These are phyloP conservation scores for Porphyrellus cyaneotinctus DNA, from an alignment of 768 basidiomycete species.

Conservation along the genomic window DNA sequence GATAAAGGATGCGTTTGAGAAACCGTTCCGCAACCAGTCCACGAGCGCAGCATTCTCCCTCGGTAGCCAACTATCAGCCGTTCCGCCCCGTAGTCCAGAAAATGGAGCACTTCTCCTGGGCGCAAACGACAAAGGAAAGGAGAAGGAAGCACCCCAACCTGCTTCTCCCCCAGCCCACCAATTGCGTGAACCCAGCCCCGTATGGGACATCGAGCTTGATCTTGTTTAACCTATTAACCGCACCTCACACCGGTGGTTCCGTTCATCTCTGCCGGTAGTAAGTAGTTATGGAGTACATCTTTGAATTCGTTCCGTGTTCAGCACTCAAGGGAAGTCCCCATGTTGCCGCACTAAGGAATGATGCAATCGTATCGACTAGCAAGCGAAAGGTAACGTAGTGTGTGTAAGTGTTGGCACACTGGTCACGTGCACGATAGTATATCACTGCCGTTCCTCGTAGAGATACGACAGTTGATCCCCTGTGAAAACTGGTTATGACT, in stretches of 20 bases:
- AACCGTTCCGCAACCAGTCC: constrained; percentile 72
- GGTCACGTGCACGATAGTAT: too few species aligned
- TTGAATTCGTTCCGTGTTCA: not conserved
- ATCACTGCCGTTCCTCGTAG: too few species aligned
- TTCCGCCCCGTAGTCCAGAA: not conserved
- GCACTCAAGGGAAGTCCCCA: not conserved
- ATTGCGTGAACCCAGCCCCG: constrained; percentile 50
- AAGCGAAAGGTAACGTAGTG: not conserved
- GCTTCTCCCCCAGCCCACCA: constrained; percentile 9
- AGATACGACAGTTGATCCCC: too few species aligned
- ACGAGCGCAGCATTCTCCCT: constrained; percentile 43
- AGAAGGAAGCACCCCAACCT: constrained; percentile 14
- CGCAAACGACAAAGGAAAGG: constrained; percentile 16
- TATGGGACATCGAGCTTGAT: constrained; percentile 73
- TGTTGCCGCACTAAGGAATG: not conserved
- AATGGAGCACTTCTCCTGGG: not conserved
- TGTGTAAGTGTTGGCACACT: too few species aligned
- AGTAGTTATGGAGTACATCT: too few species aligned
- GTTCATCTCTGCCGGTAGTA: not conserved
- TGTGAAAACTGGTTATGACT: too few species aligned
- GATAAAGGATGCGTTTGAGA: constrained; percentile 86
- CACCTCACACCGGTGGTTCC: constrained; percentile 7
- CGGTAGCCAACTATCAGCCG: constrained; percentile 21
- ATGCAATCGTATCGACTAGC: not conserved
- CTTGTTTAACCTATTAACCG: constrained; percentile 29